Percentiles rank a stretch among this genome's conserved stretches.
These are phyloP conservation scores for Colletotrichum phormii DNA, from an alignment of 2,329 filamentous ascomycete genomes.

Conservation along the genomic window DNA sequence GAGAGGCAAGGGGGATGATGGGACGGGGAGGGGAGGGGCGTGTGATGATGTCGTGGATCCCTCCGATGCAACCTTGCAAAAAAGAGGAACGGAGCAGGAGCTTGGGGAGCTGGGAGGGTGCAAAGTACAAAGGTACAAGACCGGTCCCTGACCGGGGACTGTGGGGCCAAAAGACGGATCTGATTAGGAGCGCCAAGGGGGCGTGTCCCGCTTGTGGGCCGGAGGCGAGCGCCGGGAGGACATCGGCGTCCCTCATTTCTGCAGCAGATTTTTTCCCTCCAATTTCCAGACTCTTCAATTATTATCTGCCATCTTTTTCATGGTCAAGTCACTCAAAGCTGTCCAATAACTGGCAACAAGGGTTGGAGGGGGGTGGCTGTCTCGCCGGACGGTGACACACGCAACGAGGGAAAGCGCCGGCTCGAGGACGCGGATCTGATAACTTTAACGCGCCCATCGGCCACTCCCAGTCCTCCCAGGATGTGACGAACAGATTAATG, in stretches of 20 bases:
- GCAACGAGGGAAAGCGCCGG: background rate
- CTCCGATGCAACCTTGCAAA: slow-evolving; percentile 2
- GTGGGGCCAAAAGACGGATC: slow-evolving; percentile 22
- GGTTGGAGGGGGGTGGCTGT: background rate
- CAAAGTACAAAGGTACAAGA: background rate
- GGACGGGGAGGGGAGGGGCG: background rate
- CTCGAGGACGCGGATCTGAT: slow-evolving; percentile 31
- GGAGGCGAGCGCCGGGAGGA: slow-evolving; percentile 17
- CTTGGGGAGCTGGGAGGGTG: no score
- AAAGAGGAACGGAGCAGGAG: background rate
- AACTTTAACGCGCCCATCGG: slow-evolving; percentile 20
- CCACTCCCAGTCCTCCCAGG: background rate
- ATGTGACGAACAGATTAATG: background rate
- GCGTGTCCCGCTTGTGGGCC: slow-evolving; percentile 28
- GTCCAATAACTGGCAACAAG: background rate
- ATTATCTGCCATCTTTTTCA: no score
- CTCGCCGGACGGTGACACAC: background rate
- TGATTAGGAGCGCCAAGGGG: slow-evolving; percentile 31
- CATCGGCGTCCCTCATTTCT: background rate
- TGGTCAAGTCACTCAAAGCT: no score
- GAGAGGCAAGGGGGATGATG: background rate
- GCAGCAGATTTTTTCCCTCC: slow-evolving; percentile 1
- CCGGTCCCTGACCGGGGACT: slow-evolving; percentile 25
- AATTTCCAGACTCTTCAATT: background rate
- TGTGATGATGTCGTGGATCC: slow-evolving; percentile 29